These are phyloP conservation scores for Chytriomyces confervae DNA, from an alignment of 192 early-diverging fungal genomes.

Conservation along the genomic window DNA sequence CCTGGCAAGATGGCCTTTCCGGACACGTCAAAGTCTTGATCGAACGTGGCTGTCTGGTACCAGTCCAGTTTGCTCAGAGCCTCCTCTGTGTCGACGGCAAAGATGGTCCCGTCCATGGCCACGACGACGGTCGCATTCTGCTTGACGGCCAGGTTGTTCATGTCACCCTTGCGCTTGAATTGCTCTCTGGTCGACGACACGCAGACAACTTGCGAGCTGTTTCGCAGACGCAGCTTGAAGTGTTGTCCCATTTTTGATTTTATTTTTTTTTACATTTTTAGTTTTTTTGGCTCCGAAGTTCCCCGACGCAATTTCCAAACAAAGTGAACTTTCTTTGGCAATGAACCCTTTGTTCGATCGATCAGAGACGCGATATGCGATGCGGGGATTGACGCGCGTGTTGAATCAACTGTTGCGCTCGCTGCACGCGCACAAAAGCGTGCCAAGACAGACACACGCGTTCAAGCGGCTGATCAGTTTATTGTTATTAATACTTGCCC, in stretches of 20 bases:
- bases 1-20: slow-evolving; percentile 19
- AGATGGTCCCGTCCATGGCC: slow-evolving; percentile 7
- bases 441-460: too few species aligned
- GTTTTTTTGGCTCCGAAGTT: too few species aligned
- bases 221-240: slow-evolving; percentile 29
- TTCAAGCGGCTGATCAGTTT: too few species aligned
- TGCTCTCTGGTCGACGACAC: not conserved
- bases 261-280: too few species aligned
- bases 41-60: slow-evolving; percentile 17
- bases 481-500: too few species aligned
- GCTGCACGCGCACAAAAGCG: too few species aligned
- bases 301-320: too few species aligned
- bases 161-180: slow-evolving; percentile 11
- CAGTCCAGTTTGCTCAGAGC: slow-evolving; percentile 2
- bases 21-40: slow-evolving; percentile 7
- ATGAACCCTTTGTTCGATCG: too few species aligned
- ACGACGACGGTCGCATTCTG: slow-evolving; percentile 18
- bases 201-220: slow-evolving; percentile 12
- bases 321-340: too few species aligned
- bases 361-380: too few species aligned
- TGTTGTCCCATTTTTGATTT: not conserved
- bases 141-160: slow-evolving; percentile 8
- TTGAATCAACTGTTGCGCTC: too few species aligned
- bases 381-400: too few species aligned
- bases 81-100: slow-evolving; percentile 7